Evolutionary conservation across 495 filamentous ascomycete genomes (phyloP).

Genomic region (Sporormia fimetaria): DNA sequence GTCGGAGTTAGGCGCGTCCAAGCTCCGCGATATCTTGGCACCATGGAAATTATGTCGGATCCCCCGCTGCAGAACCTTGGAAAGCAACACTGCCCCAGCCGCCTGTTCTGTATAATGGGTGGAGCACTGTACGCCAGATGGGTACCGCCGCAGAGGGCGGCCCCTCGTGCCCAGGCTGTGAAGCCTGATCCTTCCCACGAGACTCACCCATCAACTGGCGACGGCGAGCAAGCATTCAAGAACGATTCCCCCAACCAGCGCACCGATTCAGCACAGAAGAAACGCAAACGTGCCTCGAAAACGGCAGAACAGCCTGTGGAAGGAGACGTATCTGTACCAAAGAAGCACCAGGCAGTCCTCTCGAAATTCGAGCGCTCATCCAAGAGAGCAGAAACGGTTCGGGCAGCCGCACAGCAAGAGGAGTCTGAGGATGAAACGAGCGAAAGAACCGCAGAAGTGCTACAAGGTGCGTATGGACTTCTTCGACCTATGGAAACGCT

Average conservation of each 20-base stretch:
- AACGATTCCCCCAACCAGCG: neutral
- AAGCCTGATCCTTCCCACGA: conserved; percentile 4
- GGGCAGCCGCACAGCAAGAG: conserved; percentile 3
- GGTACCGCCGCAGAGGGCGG: conserved; percentile 35
- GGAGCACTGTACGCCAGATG: conserved; percentile 41
- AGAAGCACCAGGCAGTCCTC: conserved; percentile 30
- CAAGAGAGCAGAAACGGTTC: conserved; percentile 14
- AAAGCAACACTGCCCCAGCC: too few species aligned
- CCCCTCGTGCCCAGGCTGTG: neutral
- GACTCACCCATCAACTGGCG: too few species aligned
- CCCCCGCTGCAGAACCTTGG: neutral
- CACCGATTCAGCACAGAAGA: too few species aligned
- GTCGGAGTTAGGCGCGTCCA: conserved; percentile 10
- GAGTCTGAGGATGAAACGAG: conserved; percentile 6
- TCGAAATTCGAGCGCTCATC: conserved; percentile 33
- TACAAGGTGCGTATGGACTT: conserved; percentile 40
- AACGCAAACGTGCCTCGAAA: conserved; percentile 17
- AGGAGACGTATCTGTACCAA: conserved; percentile 20
- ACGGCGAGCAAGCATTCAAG: too few species aligned
- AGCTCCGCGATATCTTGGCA: conserved; percentile 21
- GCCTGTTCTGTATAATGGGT: too few species aligned
- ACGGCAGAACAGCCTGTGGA: conserved; percentile 15
- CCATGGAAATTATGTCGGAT: conserved; percentile 8
- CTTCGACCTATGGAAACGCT: neutral
- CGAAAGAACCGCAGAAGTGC: conserved; percentile 33